phyloP scores from a whole-genome alignment of 2,329 filamentous ascomycete species.

The Alternaria infectoria region DNA sequence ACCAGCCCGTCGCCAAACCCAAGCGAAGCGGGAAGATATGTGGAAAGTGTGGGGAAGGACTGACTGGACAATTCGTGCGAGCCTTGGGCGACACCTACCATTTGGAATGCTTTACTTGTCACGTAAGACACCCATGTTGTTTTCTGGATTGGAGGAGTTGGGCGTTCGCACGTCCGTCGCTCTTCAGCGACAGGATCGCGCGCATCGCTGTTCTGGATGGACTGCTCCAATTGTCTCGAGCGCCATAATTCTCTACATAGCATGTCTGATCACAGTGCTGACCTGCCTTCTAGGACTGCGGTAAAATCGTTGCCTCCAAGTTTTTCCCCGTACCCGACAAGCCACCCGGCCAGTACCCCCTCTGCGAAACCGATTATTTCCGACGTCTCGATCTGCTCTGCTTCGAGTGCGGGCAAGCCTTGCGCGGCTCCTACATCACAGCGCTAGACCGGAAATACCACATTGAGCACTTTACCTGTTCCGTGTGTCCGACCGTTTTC shows the following conservation, averaged over 20 bases:
- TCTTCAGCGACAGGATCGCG: background rate
- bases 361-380: constrained; percentile 98
- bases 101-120: constrained; percentile 96
- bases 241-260: background rate
- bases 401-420: constrained; percentile 86
- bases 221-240: background rate
- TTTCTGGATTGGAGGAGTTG: background rate
- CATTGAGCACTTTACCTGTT: constrained; percentile 98
- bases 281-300: constrained; percentile 74
- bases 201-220: background rate
- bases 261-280: background rate
- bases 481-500: constrained; percentile 95
- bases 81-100: constrained; percentile 94
- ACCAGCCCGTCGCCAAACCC: constrained; percentile 31
- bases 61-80: constrained; percentile 95
- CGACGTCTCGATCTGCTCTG: constrained; percentile 88
- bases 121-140: constrained; percentile 61
- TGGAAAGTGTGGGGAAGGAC: constrained; percentile 84
- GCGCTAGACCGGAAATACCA: constrained; percentile 95
- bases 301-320: constrained; percentile 95
- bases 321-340: constrained; percentile 98
- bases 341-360: constrained; percentile 85
- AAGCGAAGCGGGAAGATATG: constrained; percentile 55
- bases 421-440: constrained; percentile 97
- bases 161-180: background rate